Conservation (phyloP, 768 basidiomycete genomes). For the Coprinellus micaceus region DNA sequence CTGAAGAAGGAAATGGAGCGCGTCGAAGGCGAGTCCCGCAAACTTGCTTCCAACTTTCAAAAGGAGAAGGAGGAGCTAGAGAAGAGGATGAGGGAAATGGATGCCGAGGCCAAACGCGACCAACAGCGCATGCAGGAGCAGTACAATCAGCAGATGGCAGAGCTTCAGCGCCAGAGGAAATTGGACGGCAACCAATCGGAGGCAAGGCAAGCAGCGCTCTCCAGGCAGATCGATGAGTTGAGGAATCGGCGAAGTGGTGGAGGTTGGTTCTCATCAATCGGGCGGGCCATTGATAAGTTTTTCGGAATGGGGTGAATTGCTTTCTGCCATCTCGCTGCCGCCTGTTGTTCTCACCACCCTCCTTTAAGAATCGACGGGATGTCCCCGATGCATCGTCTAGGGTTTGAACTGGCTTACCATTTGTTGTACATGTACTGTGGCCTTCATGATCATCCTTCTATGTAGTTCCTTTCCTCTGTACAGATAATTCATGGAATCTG, state of each 20-base stretch:
- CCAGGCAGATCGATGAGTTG: not conserved
- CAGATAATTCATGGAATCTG: too few relatives aligned
- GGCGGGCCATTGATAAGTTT: not conserved
- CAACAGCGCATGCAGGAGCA: not conserved
- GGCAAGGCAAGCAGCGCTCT: not conserved
- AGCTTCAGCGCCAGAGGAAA: not conserved
- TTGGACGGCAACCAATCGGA: not conserved
- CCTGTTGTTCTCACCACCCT: not conserved
- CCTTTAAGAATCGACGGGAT: too few relatives aligned
- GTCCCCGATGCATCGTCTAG: too few relatives aligned
- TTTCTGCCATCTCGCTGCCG: not conserved
- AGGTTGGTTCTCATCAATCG: not conserved
- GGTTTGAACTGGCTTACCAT: too few relatives aligned
- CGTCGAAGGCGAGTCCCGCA: constrained; percentile 36
- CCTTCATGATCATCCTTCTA: too few relatives aligned
- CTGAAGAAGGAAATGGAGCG: constrained; percentile 42
- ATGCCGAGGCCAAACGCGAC: not conserved
- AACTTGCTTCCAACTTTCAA: constrained; percentile 27
- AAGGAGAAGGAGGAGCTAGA: constrained; percentile 4
- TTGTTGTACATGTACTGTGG: too few relatives aligned
- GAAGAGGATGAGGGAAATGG: not conserved
- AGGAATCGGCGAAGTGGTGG: not conserved
- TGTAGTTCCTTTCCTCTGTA: too few relatives aligned
- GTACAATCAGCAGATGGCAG: not conserved
- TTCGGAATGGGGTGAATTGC: not conserved